Conservation (phyloP, 2,329 filamentous ascomycete species). For the Verticillium zaregamsianum region DNA sequence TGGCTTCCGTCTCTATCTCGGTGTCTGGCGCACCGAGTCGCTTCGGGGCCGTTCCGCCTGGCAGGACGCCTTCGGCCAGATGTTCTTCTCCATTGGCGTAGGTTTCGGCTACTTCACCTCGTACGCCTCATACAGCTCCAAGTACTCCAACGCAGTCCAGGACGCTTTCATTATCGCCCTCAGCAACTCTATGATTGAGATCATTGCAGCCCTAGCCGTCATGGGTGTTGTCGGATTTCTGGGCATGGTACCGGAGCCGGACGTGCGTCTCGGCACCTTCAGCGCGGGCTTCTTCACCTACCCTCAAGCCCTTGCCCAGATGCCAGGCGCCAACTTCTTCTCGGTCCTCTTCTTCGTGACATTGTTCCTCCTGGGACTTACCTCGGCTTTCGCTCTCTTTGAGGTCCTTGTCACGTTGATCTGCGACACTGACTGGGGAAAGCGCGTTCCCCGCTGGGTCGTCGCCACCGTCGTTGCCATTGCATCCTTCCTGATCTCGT, state of each 20-base stretch:
- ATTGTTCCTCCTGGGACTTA: constrained; percentile 47
- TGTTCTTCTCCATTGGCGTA: constrained; percentile 56
- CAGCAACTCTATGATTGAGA: constrained; percentile 49
- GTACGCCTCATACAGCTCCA: constrained; percentile 52
- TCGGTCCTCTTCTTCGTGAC: constrained; percentile 50
- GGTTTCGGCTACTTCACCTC: constrained; percentile 53
- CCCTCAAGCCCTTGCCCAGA: constrained; percentile 46
- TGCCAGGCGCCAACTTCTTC: constrained; percentile 53
- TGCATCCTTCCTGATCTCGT: constrained; percentile 41
- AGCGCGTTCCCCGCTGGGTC: constrained; percentile 32
- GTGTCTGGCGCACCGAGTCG: constrained; percentile 36
- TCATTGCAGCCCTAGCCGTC: constrained; percentile 34
- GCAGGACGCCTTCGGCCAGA: constrained; percentile 47
- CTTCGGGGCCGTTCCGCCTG: constrained; percentile 43
- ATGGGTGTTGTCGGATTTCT: constrained; percentile 48
- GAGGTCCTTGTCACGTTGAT: constrained; percentile 46
- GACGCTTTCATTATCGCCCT: constrained; percentile 50
- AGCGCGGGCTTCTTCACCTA: constrained; percentile 51
- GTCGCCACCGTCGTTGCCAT: constrained; percentile 41
- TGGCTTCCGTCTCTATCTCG: constrained; percentile 39
- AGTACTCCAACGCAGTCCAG: constrained; percentile 48
- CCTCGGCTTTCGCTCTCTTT: constrained; percentile 48
- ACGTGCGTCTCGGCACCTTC: constrained; percentile 41
- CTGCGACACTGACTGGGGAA: constrained; percentile 36
- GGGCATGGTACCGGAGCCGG: constrained; percentile 22